Evolutionary conservation across 2,329 filamentous ascomycete species (phyloP), one percentile per base, ranked within the genome.

Genomic region (Penicillium sp.): DNA sequence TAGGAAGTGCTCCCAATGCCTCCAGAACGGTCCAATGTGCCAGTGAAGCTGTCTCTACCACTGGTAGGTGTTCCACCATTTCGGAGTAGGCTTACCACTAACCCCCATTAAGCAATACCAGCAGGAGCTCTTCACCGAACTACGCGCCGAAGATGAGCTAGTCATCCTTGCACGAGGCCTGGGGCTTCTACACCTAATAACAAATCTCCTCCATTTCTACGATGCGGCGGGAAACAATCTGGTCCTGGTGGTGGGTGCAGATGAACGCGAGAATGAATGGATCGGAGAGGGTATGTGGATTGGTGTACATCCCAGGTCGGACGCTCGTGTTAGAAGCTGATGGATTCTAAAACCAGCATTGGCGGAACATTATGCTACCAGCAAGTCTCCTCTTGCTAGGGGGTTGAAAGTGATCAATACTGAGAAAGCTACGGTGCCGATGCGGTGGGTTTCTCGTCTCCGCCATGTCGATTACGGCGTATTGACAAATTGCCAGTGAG

Each of bases 161-260:
- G 89, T 97, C 68, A 83, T 99, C 54, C 84, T 97, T 55, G 94
- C 93, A 42, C 90, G 91, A 53, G 94, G 94, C 66, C 87, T 99
- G 48, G 94, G 94, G 67, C 87, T 97, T 45, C 85, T 97, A 73
- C 91, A 92, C 65, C 85, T 99, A 57, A 85, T 97, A 70, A 96
- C 91, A n/a, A 99, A 97, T 73, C 84, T 99, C 39, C 85, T 99
- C 29, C 94, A 99, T 76, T 93, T 93, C 21, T 97, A 97, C 77
- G 94, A 99, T 82, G 93, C 92, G 1, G 91, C 91, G 4, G 94
- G 94, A 15, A 96, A 94, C 77, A 97, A 96, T 70, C 80, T 99
- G 54, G 88, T 99, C 49, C 81, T 99, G 44, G 78, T 99, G 21
- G 86, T 97, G 42, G 93, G 92, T 10, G 93, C 94, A 36, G 90